Evolutionary conservation across 139 green algal species (phyloP), one percentile per base, ranked within the genome.

Genomic region (Pseudopediastrum boryanum): DNA sequence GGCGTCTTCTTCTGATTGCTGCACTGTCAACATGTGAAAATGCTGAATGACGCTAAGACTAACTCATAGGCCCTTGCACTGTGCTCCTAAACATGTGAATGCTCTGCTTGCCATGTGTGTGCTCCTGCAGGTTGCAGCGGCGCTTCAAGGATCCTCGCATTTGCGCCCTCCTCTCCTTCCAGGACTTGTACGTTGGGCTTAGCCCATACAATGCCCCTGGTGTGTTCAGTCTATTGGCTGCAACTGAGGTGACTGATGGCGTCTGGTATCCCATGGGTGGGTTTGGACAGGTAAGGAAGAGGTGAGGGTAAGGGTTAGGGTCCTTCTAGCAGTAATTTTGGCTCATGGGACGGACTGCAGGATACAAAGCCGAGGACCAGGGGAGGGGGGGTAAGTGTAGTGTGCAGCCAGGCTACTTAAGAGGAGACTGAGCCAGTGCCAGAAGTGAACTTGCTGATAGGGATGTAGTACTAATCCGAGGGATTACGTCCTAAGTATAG

Each of bases 181-280:
- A 95, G 83, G 91, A 96, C 75, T 80, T 97, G 54, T 97, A 98
- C 67, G 93, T 98, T 12, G 93, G 93, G 13, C 78, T 97, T 1
- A 84, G 71, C n/a, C 94, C 94, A 2, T 93, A 93, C 83, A 87
- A 76, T 13, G 93, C 94, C 0, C 94, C 94, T 2, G 91, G 86
- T 0, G 91, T 94, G 42, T 97, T 94, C 85, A 88, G 67, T 50
- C 73, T 98, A 56, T 86, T 98, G 35, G 93, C 93, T 0, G 94
- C 89, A 31, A 97, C 93, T 6, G 94, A 98, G 81, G 77, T 97
- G 33, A 95, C 85, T 7, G 94, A 98, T 59, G 94, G 93, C 3
- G 92, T 98, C 21, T 96, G 78, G 83, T 95, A 96, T 81, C 93
- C 94, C 0, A 51, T 87, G 31, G 93, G 94, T 13, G 93, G 94